Conservation (phyloP, 1,284 basidiomycete species). For the Psilocybe mexicana region DNA sequence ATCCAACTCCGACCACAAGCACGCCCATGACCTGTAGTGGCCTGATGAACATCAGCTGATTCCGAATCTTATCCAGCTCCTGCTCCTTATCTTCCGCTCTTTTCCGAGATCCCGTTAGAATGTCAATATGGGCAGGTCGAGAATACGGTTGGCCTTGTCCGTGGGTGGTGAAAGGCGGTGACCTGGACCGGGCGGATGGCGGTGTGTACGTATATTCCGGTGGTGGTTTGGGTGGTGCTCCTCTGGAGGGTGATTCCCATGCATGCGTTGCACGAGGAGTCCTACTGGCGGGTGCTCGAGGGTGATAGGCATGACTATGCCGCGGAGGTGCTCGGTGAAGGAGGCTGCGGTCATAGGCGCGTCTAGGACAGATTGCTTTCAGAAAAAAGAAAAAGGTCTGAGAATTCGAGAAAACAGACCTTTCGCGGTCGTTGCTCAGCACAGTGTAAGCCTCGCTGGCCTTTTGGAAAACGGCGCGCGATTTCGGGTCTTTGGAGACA, state of each 20-base stretch:
- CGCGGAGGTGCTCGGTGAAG: slow-evolving; percentile 25
- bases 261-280: slow-evolving; percentile 35
- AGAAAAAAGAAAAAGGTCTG: too few species aligned
- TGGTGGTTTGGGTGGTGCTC: slow-evolving; percentile 13
- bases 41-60: slow-evolving; percentile 10
- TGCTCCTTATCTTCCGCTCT: slow-evolving; percentile 28
- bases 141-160: slow-evolving; percentile 16
- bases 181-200: slow-evolving; percentile 6
- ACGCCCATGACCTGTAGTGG: slow-evolving; percentile 9
- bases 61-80: slow-evolving; percentile 31
- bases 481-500: slow-evolving; percentile 42
- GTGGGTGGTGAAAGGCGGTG: slow-evolving; percentile 3
- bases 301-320: slow-evolving; percentile 22
- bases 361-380: slow-evolving; percentile 23
- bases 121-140: slow-evolving; percentile 22
- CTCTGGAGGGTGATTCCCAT: slow-evolving; percentile 33
- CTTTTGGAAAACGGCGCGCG: slow-evolving; percentile 36
- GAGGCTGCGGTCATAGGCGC: slow-evolving; percentile 41
- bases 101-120: slow-evolving; percentile 23
- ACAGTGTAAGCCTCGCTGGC: slow-evolving; percentile 45
- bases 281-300: slow-evolving; percentile 28
- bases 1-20: slow-evolving; percentile 4
- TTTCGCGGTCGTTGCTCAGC: slow-evolving; percentile 41
- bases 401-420: slow-evolving; percentile 26
- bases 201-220: slow-evolving; percentile 18